Evolutionary conservation across 305 asterid genomes (phyloP), one percentile per base, ranked within the genome.

Genomic region (Lippia alba): DNA sequence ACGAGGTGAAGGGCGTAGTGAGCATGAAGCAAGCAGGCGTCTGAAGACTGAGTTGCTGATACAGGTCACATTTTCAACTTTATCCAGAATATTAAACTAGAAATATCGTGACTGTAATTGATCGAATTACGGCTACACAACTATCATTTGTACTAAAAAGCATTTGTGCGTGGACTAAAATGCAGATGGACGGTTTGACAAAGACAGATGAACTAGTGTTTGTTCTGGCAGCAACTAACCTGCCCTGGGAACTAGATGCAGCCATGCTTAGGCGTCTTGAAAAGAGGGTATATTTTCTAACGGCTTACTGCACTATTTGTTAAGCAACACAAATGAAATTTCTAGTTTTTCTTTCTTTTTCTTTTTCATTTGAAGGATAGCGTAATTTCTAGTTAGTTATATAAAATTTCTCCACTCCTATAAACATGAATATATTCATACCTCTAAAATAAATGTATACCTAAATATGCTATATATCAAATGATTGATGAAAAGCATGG

Each of bases 261-360:
- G 99, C 99, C 60, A 91, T 94, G 99, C 99, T 94, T 61, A 85
- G 99, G 83, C 99, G 97, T 73, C 99, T 94, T 41, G 97, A 94
- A 76, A 94, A 94, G 81, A 87, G 97, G 91, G 97, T 89, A 80
- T 59, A 44, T 48, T 69, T 69, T 57, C 59, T 8, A 15, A 76
- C 33, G 24, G 9, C 71, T 59, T 36, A 12, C 30, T 64, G 76
- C 57, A 45, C 69, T 67, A 51, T 24, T 50, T 44, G 61, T 62
- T 56, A 45, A 56, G 3, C 49, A 32, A 39, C 24, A 44, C 17
- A 32, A 58, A 59, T 58, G 45, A 24, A 24, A 24, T 24, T 24
- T 24, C 30, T 24, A 24, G 30, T 24, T 24, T 24, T 24, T 24
- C 30, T 24, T 24, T 24, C 30, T 24, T 24, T 24, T 24, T 24